Evolutionary conservation across 2,329 filamentous ascomycete genomes (phyloP), one percentile per base, ranked within the genome.

Genomic region (Ascomycota sp.): DNA sequence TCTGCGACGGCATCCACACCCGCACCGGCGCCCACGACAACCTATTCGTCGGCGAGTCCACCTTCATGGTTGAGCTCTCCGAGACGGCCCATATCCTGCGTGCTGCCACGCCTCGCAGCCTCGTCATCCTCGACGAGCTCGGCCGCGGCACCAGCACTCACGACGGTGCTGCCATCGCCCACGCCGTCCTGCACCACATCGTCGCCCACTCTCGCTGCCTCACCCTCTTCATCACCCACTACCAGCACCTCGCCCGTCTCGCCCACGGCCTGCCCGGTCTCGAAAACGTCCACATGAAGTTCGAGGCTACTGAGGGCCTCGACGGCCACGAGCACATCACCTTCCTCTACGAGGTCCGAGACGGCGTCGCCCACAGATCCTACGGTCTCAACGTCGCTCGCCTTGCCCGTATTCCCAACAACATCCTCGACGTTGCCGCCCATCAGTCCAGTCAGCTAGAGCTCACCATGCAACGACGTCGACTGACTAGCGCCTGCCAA

Each of bases 21-120:
- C 79, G 89, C 42, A 93, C 93, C 72, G 89, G 89, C 35, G 89
- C 89, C 3, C 80, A 80, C 44, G 89, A 98, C 56, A 95, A 93
- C 50, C 81, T 98, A 58, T 78, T 95, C 51, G 78, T 81, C 5
- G 83, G 83, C 45, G 89, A 98, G 56, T 80, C 72, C 21, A 98
- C 89, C 9, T 98, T 98, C 58, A 93, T 95, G 83, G 84, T 98
- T 35, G 89, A 98, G 51, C 69, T 98, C 2, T 82, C 76, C 27
- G 89, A 98, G 54, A 95, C 89, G 1, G 74, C 78, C 1, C 74
- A 83, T 39, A 93, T 98, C 43, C 65, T 98, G 21, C 86, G 89
- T 48, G 71, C 81, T 46, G 89, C 86, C 0, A 89, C 83, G 0
- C 72, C 79, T 1, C 72, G 81, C 31, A 81, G 72, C 31, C 66